These are phyloP conservation scores for Ceratocystis cacaofunesta DNA, from an alignment of 2,329 filamentous ascomycete genomes.

Conservation along the genomic window DNA sequence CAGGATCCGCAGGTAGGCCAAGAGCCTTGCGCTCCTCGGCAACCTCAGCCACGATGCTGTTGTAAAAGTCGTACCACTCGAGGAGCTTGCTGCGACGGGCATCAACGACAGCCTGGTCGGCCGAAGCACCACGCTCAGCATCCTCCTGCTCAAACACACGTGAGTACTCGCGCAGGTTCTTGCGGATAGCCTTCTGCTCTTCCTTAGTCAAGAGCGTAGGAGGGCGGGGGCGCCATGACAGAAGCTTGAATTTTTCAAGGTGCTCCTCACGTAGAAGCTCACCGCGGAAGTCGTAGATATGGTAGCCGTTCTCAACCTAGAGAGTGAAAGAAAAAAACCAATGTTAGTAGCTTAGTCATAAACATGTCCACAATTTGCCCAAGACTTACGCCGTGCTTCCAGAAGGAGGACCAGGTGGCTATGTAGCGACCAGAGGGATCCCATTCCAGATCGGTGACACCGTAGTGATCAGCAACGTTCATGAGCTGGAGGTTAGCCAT, in stretches of 20 bases:
- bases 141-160: slow-evolving; percentile 92
- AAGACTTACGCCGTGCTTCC: slow-evolving; percentile 82
- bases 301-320: slow-evolving; percentile 77
- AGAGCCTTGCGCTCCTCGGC: slow-evolving; percentile 53
- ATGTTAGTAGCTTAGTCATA: background rate
- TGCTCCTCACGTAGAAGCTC: slow-evolving; percentile 77
- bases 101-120: slow-evolving; percentile 88
- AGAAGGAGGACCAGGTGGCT: slow-evolving; percentile 80
- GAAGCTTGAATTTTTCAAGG: slow-evolving; percentile 96
- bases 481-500: slow-evolving; percentile 90
- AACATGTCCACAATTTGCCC: background rate
- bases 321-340: background rate
- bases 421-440: slow-evolving; percentile 92
- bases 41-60: slow-evolving; percentile 55
- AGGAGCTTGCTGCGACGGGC: slow-evolving; percentile 64
- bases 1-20: slow-evolving; percentile 51
- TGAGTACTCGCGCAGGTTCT: slow-evolving; percentile 95
- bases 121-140: slow-evolving; percentile 79
- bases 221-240: slow-evolving; percentile 84
- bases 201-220: slow-evolving; percentile 85
- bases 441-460: slow-evolving; percentile 95
- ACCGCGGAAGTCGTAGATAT: slow-evolving; percentile 93
- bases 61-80: slow-evolving; percentile 81
- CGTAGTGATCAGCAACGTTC: slow-evolving; percentile 89
- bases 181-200: slow-evolving; percentile 93